Evolutionary conservation across 179 eudicot species (phyloP), one percentile per base, ranked within the genome.

Genomic region (Silene coronaria): DNA sequence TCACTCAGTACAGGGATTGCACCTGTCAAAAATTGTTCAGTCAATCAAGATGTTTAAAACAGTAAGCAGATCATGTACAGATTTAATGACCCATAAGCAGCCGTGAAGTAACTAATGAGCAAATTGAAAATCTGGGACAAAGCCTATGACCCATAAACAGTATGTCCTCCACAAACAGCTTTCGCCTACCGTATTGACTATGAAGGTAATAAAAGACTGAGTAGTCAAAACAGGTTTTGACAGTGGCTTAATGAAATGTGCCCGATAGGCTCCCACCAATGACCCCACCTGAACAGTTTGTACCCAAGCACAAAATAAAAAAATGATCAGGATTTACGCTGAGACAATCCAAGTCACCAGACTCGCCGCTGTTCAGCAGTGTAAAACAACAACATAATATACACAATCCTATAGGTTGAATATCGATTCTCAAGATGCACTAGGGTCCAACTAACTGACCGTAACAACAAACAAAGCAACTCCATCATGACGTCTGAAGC

Each of bases 1-100:
- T 88, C 90, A 74, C 82, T 84, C 82, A 92, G 69, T 55, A 91
- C 74, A 36, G 99, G 97, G 76, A 95, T 91, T 57, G 97, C 93
- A 84, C 93, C 99, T 95, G 77, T 58, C 67, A 78, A 55, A 57
- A 17, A 71, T 67, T 64, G 53, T n/a, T 71, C 53, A 34, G 75
- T 26, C 51, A 13, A 69, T 26, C 55, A 26, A 48, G 42, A 48
- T 7, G 51, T 71, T 73, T 42, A 53, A 48, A 45, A 22, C 22
- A 16, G 19, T 5, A n/a, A 74, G 63, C 17, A 62, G 23, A 30
- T 24, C 48, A 24, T 45, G 30, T 11, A 16, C 14, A 55, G 2
- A 2, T 23, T 19, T n/a, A 21, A 11, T 1, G 34, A n/a, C 2
- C 17, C 17, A 68, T 7, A 38, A 28, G 19, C 66, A 61, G 32